A percentile compares a stretch with the other conserved stretches of the same genome.
Conservation (phyloP, 1,284 basidiomycete species). For the Naganishia cerealis region DNA sequence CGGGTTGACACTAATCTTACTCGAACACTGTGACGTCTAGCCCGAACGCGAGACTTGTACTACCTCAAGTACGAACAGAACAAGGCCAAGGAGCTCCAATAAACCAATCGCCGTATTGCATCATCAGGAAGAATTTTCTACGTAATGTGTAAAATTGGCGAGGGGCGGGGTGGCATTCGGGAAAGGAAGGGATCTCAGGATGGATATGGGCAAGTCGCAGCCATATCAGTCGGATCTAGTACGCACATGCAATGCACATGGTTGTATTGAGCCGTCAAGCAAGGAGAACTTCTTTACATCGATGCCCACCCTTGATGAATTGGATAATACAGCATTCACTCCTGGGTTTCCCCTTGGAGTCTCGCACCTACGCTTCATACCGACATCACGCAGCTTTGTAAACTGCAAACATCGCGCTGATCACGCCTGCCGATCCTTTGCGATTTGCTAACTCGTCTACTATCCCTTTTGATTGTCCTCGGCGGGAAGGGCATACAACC, state of each 20-base stretch:
- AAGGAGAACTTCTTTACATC: neutral
- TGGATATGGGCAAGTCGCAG: neutral
- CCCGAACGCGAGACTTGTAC: slow-evolving; percentile 74
- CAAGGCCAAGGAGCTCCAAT: slow-evolving; percentile 31
- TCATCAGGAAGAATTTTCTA: slow-evolving; percentile 1
- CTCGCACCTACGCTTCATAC: no score
- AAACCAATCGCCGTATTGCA: neutral
- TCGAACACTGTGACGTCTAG: slow-evolving; percentile 54
- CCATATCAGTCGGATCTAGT: neutral
- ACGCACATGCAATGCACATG: neutral
- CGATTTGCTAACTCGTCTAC: no score
- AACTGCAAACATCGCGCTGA: no score
- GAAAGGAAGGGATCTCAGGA: neutral
- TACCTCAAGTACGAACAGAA: slow-evolving; percentile 77
- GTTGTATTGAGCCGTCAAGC: slow-evolving; percentile 1
- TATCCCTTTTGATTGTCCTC: no score
- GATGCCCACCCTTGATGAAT: neutral
- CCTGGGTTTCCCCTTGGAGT: no score
- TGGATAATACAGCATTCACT: neutral
- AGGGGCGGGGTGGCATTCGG: neutral
- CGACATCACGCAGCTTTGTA: neutral
- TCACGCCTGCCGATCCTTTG: no score
- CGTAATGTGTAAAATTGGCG: slow-evolving; percentile 7
- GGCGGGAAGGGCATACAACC: no score
- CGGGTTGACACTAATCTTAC: slow-evolving; percentile 6